Evolutionary conservation across 2,329 filamentous ascomycete genomes (phyloP).

Genomic region (Aaosphaeria pasadenensis): DNA sequence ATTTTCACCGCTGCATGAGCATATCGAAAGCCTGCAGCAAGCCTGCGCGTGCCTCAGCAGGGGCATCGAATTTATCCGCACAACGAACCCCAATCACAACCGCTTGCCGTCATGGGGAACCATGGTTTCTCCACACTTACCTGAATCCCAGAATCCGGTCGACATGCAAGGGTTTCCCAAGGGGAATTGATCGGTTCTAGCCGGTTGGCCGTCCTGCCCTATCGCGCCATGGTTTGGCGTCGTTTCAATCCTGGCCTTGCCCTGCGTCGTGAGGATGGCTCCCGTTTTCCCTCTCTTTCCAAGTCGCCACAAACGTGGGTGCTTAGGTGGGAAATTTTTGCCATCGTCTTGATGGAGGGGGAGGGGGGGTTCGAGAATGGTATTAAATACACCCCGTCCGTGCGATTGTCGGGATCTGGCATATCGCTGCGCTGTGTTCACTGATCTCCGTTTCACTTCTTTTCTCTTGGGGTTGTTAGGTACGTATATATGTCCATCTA

Average conservation of each 20-base stretch:
- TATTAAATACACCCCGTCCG: too few relatives aligned
- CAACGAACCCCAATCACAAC: slow-evolving; percentile 6
- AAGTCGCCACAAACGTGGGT: too few relatives aligned
- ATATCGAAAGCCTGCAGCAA: too few relatives aligned
- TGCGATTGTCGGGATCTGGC: too few relatives aligned
- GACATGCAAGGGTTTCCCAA: background rate
- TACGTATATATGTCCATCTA: background rate
- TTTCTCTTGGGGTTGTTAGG: slow-evolving; percentile 4
- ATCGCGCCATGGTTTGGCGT: too few relatives aligned
- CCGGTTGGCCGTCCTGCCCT: background rate
- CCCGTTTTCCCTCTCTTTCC: too few relatives aligned
- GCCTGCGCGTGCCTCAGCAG: background rate
- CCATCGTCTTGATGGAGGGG: background rate
- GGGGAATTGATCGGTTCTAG: slow-evolving; percentile 3
- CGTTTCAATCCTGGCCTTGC: too few relatives aligned
- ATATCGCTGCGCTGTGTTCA: too few relatives aligned
- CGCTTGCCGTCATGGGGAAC: background rate
- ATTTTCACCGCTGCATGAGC: too few relatives aligned
- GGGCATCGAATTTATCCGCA: slow-evolving; percentile 9
- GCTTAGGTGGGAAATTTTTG: background rate
- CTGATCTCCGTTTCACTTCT: background rate
- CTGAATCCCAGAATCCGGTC: slow-evolving; percentile 2
- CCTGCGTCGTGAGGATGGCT: too few relatives aligned
- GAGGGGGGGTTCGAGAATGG: too few relatives aligned
- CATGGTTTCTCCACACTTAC: slow-evolving; percentile 3